These are phyloP conservation scores for Juglanconis juglandina DNA, from an alignment of 2,329 filamentous ascomycete genomes.

Conservation along the genomic window DNA sequence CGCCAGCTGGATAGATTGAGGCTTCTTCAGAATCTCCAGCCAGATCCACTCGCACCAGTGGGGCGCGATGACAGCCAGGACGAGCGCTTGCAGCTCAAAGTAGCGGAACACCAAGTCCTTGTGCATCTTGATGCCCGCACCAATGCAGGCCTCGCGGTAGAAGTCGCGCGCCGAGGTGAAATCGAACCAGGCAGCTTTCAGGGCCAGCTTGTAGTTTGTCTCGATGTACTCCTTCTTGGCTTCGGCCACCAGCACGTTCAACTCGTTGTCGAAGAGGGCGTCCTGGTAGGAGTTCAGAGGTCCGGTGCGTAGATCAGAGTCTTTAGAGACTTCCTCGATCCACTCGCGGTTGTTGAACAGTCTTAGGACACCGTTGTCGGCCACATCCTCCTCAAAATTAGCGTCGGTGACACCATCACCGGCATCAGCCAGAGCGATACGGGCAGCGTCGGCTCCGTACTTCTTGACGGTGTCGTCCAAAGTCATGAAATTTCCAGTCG, in stretches of 20 bases:
- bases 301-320: constrained; percentile 71
- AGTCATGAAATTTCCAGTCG: constrained; percentile 95
- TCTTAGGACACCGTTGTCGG: constrained; percentile 85
- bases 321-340: constrained; percentile 80
- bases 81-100: constrained; percentile 79
- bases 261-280: constrained; percentile 86
- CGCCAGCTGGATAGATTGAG: constrained; percentile 73
- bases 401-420: constrained; percentile 93
- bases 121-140: constrained; percentile 82
- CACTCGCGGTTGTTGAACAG: constrained; percentile 78
- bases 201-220: constrained; percentile 80
- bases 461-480: constrained; percentile 81
- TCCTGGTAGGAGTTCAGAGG: constrained; percentile 78
- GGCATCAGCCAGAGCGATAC: constrained; percentile 54
- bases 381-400: constrained; percentile 94
- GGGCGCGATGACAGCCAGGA: constrained; percentile 80
- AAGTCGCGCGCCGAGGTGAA: constrained; percentile 83
- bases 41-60: constrained; percentile 96
- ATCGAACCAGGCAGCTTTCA: constrained; percentile 86
- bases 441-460: constrained; percentile 81
- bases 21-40: constrained; percentile 81
- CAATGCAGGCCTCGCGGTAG: constrained; percentile 79
- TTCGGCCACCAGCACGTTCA: constrained; percentile 79
- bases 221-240: constrained; percentile 73
- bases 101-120: constrained; percentile 74